Evolutionary conservation across 441 rosid genomes (phyloP).

Genomic region (Brassica balearica): DNA sequence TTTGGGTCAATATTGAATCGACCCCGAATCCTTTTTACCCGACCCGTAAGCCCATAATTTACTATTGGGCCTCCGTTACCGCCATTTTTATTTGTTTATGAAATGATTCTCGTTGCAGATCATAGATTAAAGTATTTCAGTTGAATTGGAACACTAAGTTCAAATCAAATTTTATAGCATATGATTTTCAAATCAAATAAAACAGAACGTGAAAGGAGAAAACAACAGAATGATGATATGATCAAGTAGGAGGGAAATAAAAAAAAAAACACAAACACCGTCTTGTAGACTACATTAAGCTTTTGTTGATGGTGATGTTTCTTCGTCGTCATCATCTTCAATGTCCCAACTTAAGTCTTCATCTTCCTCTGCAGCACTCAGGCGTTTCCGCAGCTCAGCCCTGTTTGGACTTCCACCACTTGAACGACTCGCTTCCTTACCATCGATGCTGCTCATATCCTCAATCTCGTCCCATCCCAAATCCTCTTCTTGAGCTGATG

Average conservation of each 20-base stretch:
- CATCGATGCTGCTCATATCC: conserved; percentile 85
- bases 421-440: conserved; percentile 53
- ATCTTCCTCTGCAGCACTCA: conserved; percentile 73
- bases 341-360: conserved; percentile 96
- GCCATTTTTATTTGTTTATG: neutral
- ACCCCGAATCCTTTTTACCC: neutral
- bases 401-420: conserved; percentile 62
- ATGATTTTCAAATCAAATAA: conserved; percentile 12
- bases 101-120: no score
- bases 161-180: neutral
- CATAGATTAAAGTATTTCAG: no score
- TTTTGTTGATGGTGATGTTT: conserved; percentile 46
- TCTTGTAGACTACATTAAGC: conserved; percentile 47
- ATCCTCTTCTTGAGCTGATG: conserved; percentile 69
- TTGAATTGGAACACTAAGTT: neutral
- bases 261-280: neutral
- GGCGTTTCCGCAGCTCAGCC: conserved; percentile 69
- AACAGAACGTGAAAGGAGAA: neutral
- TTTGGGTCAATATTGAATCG: conserved; percentile 2
- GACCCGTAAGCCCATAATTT: conserved; percentile 1
- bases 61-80: neutral
- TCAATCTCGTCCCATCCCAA: conserved; percentile 98
- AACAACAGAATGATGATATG: neutral
- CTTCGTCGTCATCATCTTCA: conserved; percentile 77
- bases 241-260: neutral